phyloP scores from a whole-genome alignment of 768 basidiomycete species.

The Asterophora lycoperdoides region DNA sequence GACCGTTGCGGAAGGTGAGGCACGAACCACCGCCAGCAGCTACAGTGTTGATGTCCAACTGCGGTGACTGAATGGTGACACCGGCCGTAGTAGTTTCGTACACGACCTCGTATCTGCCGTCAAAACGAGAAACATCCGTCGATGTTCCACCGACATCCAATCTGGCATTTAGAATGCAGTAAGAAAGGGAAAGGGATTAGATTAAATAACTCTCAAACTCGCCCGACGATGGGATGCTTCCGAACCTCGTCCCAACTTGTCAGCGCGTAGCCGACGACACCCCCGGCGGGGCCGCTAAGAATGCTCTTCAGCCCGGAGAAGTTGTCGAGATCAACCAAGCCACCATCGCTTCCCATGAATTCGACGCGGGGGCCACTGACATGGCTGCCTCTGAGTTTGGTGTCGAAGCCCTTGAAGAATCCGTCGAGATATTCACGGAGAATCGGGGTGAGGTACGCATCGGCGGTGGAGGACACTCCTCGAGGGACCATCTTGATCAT shows the following conservation, averaged over 20 bases:
- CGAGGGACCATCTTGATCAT: conserved; percentile 97
- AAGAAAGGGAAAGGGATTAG: background rate
- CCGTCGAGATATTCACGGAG: conserved; percentile 81
- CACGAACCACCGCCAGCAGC: conserved; percentile 94
- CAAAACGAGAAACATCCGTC: conserved; percentile 92
- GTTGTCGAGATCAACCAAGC: conserved; percentile 70
- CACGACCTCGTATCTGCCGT: conserved; percentile 86
- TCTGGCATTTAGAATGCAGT: conserved; percentile 30
- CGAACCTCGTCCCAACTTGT: conserved; percentile 82
- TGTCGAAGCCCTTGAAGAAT: conserved; percentile 87
- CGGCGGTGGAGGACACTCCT: conserved; percentile 88
- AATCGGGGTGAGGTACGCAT: conserved; percentile 94
- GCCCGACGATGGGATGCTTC: conserved; percentile 82
- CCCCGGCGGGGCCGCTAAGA: conserved; percentile 89
- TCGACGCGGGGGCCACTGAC: conserved; percentile 71
- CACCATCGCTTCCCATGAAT: conserved; percentile 96
- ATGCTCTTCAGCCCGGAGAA: conserved; percentile 95
- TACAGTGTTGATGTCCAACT: conserved; percentile 94
- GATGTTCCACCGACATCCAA: conserved; percentile 94
- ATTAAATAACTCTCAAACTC: conserved; percentile 22
- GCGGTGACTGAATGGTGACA: conserved; percentile 87
- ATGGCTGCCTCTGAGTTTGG: conserved; percentile 57
- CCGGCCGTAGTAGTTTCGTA: conserved; percentile 97
- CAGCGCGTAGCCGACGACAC: conserved; percentile 91
- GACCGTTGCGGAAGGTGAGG: conserved; percentile 82